These are phyloP conservation scores for Polymyxa betae DNA, from an alignment of 208 protist genomes.

Conservation along the genomic window DNA sequence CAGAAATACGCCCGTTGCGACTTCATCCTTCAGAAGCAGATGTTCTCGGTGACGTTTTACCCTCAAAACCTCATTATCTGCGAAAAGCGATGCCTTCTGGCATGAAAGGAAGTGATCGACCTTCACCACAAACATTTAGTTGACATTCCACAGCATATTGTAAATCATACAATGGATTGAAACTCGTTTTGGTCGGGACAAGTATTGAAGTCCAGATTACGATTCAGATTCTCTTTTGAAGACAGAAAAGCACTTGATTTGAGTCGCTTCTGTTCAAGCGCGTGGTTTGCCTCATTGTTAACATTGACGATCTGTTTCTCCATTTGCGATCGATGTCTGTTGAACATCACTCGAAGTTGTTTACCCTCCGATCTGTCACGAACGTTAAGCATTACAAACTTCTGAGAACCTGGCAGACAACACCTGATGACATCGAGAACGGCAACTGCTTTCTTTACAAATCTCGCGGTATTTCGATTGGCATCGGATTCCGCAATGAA, in stretches of 20 bases:
- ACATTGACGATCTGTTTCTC: background rate
- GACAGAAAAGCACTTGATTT: background rate
- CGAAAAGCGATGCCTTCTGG: background rate
- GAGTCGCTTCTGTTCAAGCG: background rate
- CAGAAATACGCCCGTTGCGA: background rate
- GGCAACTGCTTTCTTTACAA: background rate
- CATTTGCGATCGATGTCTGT: background rate
- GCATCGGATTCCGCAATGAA: background rate
- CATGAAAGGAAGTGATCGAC: background rate
- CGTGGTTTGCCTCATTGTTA: background rate
- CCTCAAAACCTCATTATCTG: background rate
- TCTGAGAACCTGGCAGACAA: background rate
- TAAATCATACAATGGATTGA: background rate
- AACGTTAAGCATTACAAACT: background rate
- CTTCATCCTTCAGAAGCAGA: background rate
- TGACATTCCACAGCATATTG: background rate
- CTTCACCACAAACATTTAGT: background rate
- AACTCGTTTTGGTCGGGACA: conserved; percentile 21
- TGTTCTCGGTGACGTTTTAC: background rate
- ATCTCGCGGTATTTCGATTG: background rate
- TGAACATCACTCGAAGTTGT: background rate
- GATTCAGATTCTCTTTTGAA: background rate
- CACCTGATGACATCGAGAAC: background rate
- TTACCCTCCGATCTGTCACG: background rate
- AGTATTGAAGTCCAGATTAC: background rate